Evolutionary conservation across 768 basidiomycete genomes (phyloP).

Genomic region (Podaxis sp.): DNA sequence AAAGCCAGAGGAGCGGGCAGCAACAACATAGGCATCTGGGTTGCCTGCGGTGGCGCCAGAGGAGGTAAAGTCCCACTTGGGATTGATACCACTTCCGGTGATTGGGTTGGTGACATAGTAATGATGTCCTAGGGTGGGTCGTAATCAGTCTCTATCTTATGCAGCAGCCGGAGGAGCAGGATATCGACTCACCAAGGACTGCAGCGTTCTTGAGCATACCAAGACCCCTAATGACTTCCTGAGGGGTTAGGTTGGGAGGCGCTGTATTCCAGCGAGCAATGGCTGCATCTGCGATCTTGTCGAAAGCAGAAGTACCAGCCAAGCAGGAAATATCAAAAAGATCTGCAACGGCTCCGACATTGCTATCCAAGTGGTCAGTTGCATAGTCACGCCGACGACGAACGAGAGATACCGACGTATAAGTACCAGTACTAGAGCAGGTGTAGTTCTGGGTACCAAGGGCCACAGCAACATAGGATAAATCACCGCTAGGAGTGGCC

Average conservation of each 20-base stretch:
- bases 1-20: constrained; percentile 35
- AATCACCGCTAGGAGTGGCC: constrained; percentile 31
- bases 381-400: neutral
- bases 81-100: constrained; percentile 36
- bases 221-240: constrained; percentile 21
- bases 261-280: constrained; percentile 22
- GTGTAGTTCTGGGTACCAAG: constrained; percentile 59
- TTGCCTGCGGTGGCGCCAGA: constrained; percentile 33
- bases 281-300: constrained; percentile 25
- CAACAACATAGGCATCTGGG: constrained; percentile 41
- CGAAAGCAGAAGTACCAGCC: constrained; percentile 28
- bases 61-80: constrained; percentile 54
- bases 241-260: constrained; percentile 18
- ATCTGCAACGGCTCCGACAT: constrained; percentile 49
- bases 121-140: constrained; percentile 38
- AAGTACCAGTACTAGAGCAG: constrained; percentile 43
- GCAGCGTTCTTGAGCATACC: constrained; percentile 15
- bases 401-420: constrained; percentile 35
- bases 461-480: constrained; percentile 44
- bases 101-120: constrained; percentile 53
- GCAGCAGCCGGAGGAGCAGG: too few species aligned
- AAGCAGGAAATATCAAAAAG: constrained; percentile 58
- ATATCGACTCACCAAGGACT: constrained; percentile 30
- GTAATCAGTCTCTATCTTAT: neutral
- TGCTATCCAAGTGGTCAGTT: constrained; percentile 27